phyloP scores from a whole-genome alignment of 305 asterid genomes.

The Andrographis paniculata region DNA sequence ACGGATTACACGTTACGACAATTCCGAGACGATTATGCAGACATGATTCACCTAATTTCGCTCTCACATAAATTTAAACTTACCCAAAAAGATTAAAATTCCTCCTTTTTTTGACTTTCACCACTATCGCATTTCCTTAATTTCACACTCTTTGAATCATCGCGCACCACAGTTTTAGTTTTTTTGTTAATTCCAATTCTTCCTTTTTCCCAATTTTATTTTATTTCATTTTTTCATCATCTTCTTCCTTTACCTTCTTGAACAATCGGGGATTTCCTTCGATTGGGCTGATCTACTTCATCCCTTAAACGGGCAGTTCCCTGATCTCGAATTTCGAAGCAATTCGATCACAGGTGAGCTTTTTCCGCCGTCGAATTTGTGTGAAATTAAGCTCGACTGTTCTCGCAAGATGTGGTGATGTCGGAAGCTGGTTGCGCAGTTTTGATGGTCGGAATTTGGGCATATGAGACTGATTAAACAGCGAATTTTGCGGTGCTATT shows the following conservation, averaged over 20 bases:
- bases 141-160: not conserved
- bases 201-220: not conserved
- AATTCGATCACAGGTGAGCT: constrained; percentile 35
- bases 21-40: constrained; percentile 13
- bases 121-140: constrained; percentile 15
- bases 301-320: constrained; percentile 19
- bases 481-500: constrained; percentile 23
- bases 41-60: constrained; percentile 25
- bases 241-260: constrained; percentile 23
- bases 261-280: constrained; percentile 34
- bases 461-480: constrained; percentile 2
- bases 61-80: constrained; percentile 25
- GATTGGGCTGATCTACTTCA: constrained; percentile 48
- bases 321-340: constrained; percentile 40
- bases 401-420: too few species aligned
- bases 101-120: constrained; percentile 28
- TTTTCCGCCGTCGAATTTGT: constrained; percentile 6
- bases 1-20: constrained; percentile 7
- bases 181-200: too few species aligned
- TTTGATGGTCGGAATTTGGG: constrained; percentile 16
- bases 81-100: constrained; percentile 18
- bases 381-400: too few species aligned
- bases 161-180: too few species aligned
- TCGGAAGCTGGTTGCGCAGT: too few species aligned
- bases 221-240: not conserved